phyloP scores from a whole-genome alignment of 305 asterid genomes.

The Fraxinus albicans region DNA sequence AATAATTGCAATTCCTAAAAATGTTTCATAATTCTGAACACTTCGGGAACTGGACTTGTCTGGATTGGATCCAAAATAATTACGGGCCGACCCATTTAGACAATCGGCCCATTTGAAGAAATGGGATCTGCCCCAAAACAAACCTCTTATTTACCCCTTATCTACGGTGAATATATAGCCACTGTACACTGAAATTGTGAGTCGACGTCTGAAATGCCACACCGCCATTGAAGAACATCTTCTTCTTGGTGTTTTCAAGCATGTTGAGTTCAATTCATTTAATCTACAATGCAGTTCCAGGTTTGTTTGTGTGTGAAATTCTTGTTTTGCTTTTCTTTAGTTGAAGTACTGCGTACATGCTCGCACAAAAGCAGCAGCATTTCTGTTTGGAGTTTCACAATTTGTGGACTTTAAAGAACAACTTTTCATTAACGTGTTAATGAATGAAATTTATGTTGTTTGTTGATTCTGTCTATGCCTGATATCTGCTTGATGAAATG shows the following conservation, averaged over 20 bases:
- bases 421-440: not conserved
- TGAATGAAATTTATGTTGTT: not conserved
- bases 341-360: not conserved
- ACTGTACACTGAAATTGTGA: not conserved
- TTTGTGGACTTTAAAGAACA: not conserved
- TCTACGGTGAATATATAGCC: not conserved
- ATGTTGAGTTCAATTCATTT: conserved; percentile 47
- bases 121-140: not conserved
- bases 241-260: conserved; percentile 17
- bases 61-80: not conserved
- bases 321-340: not conserved
- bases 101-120: not conserved
- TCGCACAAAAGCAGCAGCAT: conserved; percentile 9
- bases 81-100: not conserved
- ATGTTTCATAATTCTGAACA: not conserved
- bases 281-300: conserved; percentile 37
- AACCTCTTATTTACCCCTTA: not conserved
- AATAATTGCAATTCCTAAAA: not conserved
- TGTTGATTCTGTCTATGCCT: conserved; percentile 10
- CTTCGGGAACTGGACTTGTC: not conserved
- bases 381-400: not conserved
- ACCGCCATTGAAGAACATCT: conserved; percentile 24
- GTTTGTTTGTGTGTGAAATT: conserved; percentile 18
- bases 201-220: conserved; percentile 11
- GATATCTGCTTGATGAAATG: conserved; percentile 47